phyloP scores from a whole-genome alignment of 768 basidiomycete species.

The Artomyces pyxidatus region DNA sequence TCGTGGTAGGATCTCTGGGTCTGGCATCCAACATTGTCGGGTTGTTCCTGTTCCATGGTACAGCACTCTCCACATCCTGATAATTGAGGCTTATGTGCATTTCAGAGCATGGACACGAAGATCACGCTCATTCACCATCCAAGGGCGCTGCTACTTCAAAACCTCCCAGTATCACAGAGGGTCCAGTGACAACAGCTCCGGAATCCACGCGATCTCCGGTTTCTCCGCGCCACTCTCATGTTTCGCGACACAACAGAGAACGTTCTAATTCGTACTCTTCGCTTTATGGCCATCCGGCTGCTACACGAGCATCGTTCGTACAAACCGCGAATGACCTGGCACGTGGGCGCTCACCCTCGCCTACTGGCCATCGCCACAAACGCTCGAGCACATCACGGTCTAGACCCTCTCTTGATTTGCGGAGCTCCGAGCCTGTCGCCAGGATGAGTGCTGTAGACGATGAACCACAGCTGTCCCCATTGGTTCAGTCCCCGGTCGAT shows the following conservation, averaged over 20 bases:
- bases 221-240: conserved; percentile 26
- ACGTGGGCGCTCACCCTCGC: conserved; percentile 38
- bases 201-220: conserved; percentile 8
- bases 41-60: conserved; percentile 91
- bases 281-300: conserved; percentile 66
- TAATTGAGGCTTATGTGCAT: not conserved
- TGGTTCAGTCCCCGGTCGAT: no score
- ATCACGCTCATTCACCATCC: conserved; percentile 8
- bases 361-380: conserved; percentile 12
- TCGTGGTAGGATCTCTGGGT: conserved; percentile 85
- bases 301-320: conserved; percentile 63
- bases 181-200: not conserved
- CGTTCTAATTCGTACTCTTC: conserved; percentile 46
- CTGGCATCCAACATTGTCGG: conserved; percentile 90
- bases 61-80: conserved; percentile 18
- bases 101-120: conserved; percentile 21
- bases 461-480: no score
- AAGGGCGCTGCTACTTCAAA: conserved; percentile 3
- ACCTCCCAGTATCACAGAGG: conserved; percentile 5
- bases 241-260: conserved; percentile 18
- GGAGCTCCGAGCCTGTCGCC: no score
- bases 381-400: conserved; percentile 16
- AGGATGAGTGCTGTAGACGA: no score
- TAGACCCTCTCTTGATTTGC: conserved; percentile 15
- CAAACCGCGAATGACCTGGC: conserved; percentile 83